phyloP scores from a whole-genome alignment of 2,329 filamentous ascomycete species.

The Neurospora sp. region DNA sequence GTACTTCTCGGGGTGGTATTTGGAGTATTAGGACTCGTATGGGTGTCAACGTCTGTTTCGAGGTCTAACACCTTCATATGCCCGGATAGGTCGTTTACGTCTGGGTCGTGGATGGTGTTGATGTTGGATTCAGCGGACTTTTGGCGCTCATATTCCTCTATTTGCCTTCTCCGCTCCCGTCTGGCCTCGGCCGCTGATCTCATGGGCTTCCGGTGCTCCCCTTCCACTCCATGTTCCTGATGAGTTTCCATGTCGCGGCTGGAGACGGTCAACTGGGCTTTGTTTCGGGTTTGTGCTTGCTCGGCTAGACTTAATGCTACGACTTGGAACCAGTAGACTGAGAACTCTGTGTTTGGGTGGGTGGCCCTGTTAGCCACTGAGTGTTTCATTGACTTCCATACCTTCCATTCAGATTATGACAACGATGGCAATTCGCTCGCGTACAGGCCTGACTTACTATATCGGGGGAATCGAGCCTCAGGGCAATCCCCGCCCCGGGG shows the following conservation, averaged over 20 bases:
- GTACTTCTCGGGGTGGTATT: too few relatives aligned
- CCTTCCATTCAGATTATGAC: too few relatives aligned
- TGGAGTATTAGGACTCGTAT: neutral
- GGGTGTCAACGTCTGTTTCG: neutral
- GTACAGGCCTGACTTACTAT: neutral
- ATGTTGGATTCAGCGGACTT: neutral
- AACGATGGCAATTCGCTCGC: too few relatives aligned
- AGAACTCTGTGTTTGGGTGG: neutral
- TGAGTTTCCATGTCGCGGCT: too few relatives aligned
- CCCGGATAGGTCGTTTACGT: neutral
- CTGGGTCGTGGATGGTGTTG: neutral
- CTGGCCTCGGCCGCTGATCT: too few relatives aligned
- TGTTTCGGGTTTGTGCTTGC: neutral
- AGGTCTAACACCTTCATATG: neutral
- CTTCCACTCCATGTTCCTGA: too few relatives aligned
- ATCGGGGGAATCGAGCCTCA: neutral
- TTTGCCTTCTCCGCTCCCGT: neutral
- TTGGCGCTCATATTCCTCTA: neutral
- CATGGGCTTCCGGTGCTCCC: too few relatives aligned
- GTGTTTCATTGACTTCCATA: accelerated
- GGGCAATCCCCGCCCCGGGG: neutral
- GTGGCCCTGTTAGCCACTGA: neutral
- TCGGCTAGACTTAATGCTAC: neutral
- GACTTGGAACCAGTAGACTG: accelerated
- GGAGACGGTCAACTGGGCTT: neutral